Evolutionary conservation across 208 protist species (phyloP).

Genomic region (Borovskyia barvae): DNA sequence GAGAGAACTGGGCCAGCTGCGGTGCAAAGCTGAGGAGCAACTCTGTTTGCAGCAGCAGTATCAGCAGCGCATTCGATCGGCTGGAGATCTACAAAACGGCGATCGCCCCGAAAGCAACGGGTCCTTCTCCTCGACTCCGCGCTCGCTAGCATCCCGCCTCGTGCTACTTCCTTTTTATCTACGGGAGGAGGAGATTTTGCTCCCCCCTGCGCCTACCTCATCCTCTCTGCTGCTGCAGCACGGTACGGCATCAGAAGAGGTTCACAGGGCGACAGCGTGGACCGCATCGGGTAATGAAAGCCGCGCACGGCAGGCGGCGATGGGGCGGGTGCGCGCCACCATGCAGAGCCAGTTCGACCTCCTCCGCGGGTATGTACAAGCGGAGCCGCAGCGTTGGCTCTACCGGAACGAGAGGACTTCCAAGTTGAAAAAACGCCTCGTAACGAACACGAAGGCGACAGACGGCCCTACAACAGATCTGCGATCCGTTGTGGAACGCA

Average conservation of each 20-base stretch:
- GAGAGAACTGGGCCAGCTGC: conserved; percentile 57
- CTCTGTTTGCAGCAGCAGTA: neutral
- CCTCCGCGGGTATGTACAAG: conserved; percentile 31
- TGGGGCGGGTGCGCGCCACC: conserved; percentile 13
- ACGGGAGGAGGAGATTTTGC: conserved; percentile 58
- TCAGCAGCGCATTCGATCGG: neutral
- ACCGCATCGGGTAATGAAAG: neutral
- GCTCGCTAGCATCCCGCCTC: conserved; percentile 20
- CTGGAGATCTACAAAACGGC: too few relatives aligned
- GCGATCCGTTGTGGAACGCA: neutral
- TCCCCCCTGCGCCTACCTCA: conserved; percentile 20
- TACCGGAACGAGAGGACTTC: conserved; percentile 11
- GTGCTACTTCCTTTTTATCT: conserved; percentile 65
- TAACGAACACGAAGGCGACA: neutral
- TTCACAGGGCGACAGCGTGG: too few relatives aligned
- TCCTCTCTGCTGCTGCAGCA: too few relatives aligned
- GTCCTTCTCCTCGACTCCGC: too few relatives aligned
- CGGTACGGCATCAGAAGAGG: too few relatives aligned
- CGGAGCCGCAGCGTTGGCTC: conserved; percentile 34
- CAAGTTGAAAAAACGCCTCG: neutral
- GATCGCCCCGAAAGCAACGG: too few relatives aligned
- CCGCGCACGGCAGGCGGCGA: conserved; percentile 1
- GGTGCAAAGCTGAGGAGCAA: conserved; percentile 6
- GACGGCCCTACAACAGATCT: neutral
- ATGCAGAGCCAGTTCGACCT: conserved; percentile 44